Evolutionary conservation across 208 protist genomes (phyloP), one percentile per base, ranked within the genome.

Genomic region (Porcisia hertigi): DNA sequence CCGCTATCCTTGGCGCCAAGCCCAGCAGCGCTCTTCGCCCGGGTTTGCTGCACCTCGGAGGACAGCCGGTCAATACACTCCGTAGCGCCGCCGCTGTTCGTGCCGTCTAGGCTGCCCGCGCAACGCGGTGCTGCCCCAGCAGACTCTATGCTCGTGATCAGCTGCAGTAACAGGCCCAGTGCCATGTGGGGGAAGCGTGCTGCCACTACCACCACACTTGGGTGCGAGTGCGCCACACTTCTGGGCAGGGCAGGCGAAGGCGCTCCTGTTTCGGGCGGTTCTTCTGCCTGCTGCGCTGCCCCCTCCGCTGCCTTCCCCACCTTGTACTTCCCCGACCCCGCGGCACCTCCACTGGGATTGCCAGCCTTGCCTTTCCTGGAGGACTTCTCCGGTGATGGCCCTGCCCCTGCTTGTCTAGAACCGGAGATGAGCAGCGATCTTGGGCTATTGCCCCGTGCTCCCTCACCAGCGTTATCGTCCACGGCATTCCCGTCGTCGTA

Each of bases 151-250:
- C 73, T 65, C 0, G 67, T 55, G 25, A 60, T 64, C n/a, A 77
- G 25, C 34, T 82, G 43, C 67, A 82, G 52, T 25, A 62, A 25
- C 36, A 82, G 7, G 54, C 77, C 66, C 66, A 80, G 67, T 9
- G 82, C 69, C 36, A 86, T 65, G 58, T 81, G 72, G 11, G 73
- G 76, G 57, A 88, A 84, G 53, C 77, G 82, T 36, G 25, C 49
- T 0, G 62, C 62, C 59, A 86, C 77, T 69, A 83, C 76, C 45
- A 59, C 59, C 41, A 87, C 88, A 12, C 83, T 86, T 20, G 77
- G 72, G 59, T 79, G 73, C 14, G 41, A 64, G 75, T 83, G 74
- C 1, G 74, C 57, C 30, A 83, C 66, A 52, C 23, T 69, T 0
- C 11, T 58, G 1, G 77, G 64, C 58, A 75, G 47, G 9, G 20